phyloP scores from a whole-genome alignment of 257 asterid species.

The Mitragyna speciosa region DNA sequence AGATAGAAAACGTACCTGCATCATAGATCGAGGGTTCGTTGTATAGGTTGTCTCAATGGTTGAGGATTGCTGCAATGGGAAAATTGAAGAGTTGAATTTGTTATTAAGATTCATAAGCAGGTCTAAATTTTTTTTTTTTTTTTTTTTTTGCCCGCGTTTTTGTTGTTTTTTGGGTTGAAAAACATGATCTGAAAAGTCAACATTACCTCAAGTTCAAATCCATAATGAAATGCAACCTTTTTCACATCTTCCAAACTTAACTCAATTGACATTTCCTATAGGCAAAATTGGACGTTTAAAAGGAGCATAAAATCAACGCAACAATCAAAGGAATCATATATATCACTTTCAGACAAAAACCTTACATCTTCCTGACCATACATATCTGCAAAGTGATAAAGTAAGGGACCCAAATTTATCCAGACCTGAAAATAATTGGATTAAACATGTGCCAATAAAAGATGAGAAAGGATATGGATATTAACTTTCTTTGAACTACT shows the following conservation, averaged over 20 bases:
- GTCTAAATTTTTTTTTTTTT: too few relatives aligned
- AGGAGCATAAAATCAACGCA: conserved; percentile 10
- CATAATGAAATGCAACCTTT: conserved; percentile 72
- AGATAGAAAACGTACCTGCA: conserved; percentile 61
- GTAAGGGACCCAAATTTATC: conserved; percentile 96
- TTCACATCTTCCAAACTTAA: conserved; percentile 96
- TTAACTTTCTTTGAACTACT: conserved; percentile 33
- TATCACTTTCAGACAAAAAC: conserved; percentile 14
- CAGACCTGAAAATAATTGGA: conserved; percentile 65
- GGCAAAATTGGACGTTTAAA: conserved; percentile 7
- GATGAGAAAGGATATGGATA: conserved; percentile 7
- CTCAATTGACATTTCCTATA: conserved; percentile 94
- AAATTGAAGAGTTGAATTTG: conserved; percentile 1
- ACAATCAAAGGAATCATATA: conserved; percentile 1
- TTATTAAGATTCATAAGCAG: background rate
- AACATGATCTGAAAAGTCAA: background rate
- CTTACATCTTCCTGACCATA: conserved; percentile 84
- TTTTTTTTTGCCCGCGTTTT: too few relatives aligned
- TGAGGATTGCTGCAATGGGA: conserved; percentile 65
- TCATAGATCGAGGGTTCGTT: conserved; percentile 81
- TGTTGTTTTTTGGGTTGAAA: too few relatives aligned
- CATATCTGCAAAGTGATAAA: conserved; percentile 88
- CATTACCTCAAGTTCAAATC: conserved; percentile 78
- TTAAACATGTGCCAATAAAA: conserved; percentile 16
- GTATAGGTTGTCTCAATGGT: conserved; percentile 77